Percentiles rank a stretch among this genome's conserved stretches.
Evolutionary conservation across 176 grass and related monocot species (phyloP).

Genomic region (Oryza meyeriana): DNA sequence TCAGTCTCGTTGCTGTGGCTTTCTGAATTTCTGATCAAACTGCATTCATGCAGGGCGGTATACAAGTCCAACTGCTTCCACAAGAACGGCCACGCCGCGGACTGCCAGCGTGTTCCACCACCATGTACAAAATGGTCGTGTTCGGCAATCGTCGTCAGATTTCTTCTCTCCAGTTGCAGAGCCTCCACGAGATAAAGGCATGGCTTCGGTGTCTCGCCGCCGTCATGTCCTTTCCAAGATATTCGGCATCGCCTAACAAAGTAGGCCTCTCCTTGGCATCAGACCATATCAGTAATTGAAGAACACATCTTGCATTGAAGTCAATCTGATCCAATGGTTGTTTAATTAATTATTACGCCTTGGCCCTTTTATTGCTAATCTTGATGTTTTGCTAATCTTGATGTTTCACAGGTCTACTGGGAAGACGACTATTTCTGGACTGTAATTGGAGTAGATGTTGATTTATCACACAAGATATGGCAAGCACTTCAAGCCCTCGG

Average conservation of each 20-base stretch:
- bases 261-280: conserved; percentile 42
- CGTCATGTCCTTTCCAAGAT: conserved; percentile 21
- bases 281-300: conserved; percentile 3
- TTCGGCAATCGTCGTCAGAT: conserved; percentile 33
- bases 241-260: too few species aligned
- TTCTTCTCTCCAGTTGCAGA: conserved; percentile 31
- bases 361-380: neutral
- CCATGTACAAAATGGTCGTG: conserved; percentile 37
- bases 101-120: conserved; percentile 26
- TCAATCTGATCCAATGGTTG: neutral
- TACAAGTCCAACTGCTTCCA: conserved; percentile 45
- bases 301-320: neutral
- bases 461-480: conserved; percentile 52
- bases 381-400: neutral
- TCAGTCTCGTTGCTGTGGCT: neutral
- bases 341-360: neutral
- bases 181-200: conserved; percentile 39
- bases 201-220: conserved; percentile 47
- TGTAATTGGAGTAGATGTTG: conserved; percentile 47
- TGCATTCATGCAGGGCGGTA: conserved; percentile 12
- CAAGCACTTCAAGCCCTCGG: conserved; percentile 62
- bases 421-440: conserved; percentile 53
- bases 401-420: conserved; percentile 15
- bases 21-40: neutral
- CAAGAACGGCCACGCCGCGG: conserved; percentile 20